Conservation (phyloP, 164 flowering plant genomes). For the Berberis thunbergii region DNA sequence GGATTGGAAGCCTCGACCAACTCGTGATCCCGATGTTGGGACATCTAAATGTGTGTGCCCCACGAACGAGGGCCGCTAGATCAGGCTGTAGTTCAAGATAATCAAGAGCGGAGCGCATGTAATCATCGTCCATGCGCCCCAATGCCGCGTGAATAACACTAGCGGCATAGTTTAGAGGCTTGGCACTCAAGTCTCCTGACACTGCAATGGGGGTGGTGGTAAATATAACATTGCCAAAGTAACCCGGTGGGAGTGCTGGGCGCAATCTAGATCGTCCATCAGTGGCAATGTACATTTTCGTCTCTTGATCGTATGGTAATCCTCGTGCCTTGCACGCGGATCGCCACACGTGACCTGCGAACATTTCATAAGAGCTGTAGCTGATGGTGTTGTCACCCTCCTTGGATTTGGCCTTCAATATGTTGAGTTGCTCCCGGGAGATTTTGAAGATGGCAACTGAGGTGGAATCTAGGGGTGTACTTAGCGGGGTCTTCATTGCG, state of each 20-base stretch:
- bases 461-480: slow-evolving; percentile 4
- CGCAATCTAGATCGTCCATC: slow-evolving; percentile 36
- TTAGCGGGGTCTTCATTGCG: slow-evolving; percentile 17
- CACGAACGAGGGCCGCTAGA: slow-evolving; percentile 40
- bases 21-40: slow-evolving; percentile 45
- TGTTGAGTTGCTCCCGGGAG: slow-evolving; percentile 32
- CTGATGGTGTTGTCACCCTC: slow-evolving; percentile 22
- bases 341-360: slow-evolving; percentile 47
- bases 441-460: slow-evolving; percentile 33
- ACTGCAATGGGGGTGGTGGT: slow-evolving; percentile 37
- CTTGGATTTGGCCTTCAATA: slow-evolving; percentile 36
- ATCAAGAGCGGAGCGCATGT: slow-evolving; percentile 57
- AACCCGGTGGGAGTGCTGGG: slow-evolving; percentile 34
- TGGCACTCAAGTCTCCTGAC: slow-evolving; percentile 27
- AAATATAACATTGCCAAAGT: slow-evolving; percentile 48
- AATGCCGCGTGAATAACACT: slow-evolving; percentile 33
- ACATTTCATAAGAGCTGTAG: slow-evolving; percentile 47
- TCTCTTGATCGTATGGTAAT: slow-evolving; percentile 29
- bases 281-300: slow-evolving; percentile 40
- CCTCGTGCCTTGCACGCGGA: slow-evolving; percentile 35
- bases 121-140: slow-evolving; percentile 48
- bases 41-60: slow-evolving; percentile 37
- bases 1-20: slow-evolving; percentile 21
- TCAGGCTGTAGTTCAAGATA: slow-evolving; percentile 57
- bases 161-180: slow-evolving; percentile 38